These are phyloP conservation scores for Brettanomyces nanus DNA, from an alignment of 805 yeast species.

Conservation along the genomic window DNA sequence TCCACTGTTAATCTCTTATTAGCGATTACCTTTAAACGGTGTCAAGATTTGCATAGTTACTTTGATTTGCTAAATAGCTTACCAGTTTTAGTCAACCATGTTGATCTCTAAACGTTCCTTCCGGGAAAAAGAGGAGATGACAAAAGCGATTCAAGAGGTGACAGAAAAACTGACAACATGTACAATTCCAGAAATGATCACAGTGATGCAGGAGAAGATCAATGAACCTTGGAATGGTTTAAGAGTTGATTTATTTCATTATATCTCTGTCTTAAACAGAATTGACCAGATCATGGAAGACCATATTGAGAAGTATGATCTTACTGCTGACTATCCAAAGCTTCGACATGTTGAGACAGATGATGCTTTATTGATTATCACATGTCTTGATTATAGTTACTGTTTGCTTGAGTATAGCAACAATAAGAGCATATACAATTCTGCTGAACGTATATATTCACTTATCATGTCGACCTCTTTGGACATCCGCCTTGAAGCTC, in stretches of 20 bases:
- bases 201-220: constrained; percentile 11
- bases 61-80: too few species aligned
- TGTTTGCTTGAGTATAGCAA: constrained; percentile 61
- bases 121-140: constrained; percentile 12
- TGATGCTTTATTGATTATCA: constrained; percentile 41
- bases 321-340: constrained; percentile 37
- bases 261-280: constrained; percentile 70
- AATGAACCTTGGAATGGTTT: constrained; percentile 24
- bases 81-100: too few species aligned
- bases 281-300: constrained; percentile 60
- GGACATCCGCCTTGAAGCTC: constrained; percentile 48
- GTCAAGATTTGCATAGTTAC: too few species aligned
- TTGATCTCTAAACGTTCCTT: constrained; percentile 11
- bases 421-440: constrained; percentile 59
- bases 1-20: too few species aligned
- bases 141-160: constrained; percentile 8
- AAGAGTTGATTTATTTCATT: constrained; percentile 50
- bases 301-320: constrained; percentile 44
- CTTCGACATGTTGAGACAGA: constrained; percentile 34
- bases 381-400: constrained; percentile 54
- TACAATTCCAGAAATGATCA: constrained; percentile 15
- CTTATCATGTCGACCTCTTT: constrained; percentile 54
- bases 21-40: too few species aligned
- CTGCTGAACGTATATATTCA: constrained; percentile 50
- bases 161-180: constrained; percentile 13